phyloP scores from a whole-genome alignment of 202 grass and related monocot genomes.

The Saccharum hybrid region DNA sequence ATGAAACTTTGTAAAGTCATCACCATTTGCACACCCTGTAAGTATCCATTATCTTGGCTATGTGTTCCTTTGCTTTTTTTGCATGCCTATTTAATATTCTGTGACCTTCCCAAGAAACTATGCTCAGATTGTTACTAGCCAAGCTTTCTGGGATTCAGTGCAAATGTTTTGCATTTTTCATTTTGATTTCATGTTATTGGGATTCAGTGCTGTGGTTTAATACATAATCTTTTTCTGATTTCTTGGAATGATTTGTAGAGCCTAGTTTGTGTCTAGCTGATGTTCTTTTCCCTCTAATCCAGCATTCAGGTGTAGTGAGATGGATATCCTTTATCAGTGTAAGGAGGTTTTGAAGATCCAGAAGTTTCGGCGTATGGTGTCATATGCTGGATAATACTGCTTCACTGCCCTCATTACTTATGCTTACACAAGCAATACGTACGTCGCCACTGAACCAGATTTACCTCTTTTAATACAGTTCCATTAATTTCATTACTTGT shows the following conservation, averaged over 20 bases:
- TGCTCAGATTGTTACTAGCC: neutral
- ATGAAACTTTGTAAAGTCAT: neutral
- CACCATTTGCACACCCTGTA: neutral
- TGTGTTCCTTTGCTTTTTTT: neutral
- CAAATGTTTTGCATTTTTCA: neutral
- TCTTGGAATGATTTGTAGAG: neutral
- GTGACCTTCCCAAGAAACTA: neutral
- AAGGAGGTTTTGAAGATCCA: constrained; percentile 82
- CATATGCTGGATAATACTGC: constrained; percentile 80
- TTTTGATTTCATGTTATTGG: neutral
- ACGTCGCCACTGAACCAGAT: constrained; percentile 18
- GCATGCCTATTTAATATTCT: neutral
- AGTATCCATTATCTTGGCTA: neutral
- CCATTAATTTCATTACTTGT: constrained; percentile 24
- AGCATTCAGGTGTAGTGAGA: constrained; percentile 35
- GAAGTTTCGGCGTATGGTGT: constrained; percentile 69
- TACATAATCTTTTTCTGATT: neutral
- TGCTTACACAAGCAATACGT: constrained; percentile 93
- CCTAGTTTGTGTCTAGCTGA: neutral
- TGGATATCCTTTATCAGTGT: constrained; percentile 67
- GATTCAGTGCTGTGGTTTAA: neutral
- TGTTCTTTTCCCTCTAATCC: neutral
- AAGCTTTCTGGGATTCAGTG: neutral
- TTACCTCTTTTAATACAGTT: constrained; percentile 27
- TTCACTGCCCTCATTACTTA: constrained; percentile 75